These are phyloP conservation scores for Platismatia glauca DNA, from an alignment of 495 filamentous ascomycete genomes.

Conservation along the genomic window DNA sequence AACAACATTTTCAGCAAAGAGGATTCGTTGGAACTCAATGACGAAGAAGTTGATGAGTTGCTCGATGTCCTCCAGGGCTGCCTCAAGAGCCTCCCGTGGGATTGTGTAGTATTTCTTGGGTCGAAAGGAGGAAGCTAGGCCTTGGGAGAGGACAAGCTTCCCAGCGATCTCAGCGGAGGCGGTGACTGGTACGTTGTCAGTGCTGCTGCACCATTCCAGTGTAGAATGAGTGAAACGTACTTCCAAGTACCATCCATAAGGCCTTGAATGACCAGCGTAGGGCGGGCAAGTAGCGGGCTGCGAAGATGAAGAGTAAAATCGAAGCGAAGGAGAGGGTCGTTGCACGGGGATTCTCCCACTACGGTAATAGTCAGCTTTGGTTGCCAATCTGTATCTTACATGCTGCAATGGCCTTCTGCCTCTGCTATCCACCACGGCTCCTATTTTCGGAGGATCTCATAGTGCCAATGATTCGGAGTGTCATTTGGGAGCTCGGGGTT, in stretches of 20 bases:
- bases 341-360: constrained; percentile 69
- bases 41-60: constrained; percentile 96
- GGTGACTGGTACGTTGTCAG: constrained; percentile 50
- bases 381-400: neutral
- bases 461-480: neutral
- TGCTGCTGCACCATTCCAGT: constrained; percentile 15
- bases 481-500: neutral
- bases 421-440: neutral
- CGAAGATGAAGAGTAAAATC: constrained; percentile 72
- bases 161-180: constrained; percentile 70
- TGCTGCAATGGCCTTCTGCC: neutral
- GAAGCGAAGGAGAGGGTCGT: constrained; percentile 75
- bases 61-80: constrained; percentile 71
- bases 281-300: constrained; percentile 80
- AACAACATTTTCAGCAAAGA: constrained; percentile 88
- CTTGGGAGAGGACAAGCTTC: constrained; percentile 63
- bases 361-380: constrained; percentile 12
- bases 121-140: constrained; percentile 77
- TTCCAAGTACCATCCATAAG: constrained; percentile 58
- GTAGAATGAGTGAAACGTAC: constrained; percentile 34
- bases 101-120: constrained; percentile 90
- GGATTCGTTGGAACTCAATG: constrained; percentile 87
- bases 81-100: constrained; percentile 72
- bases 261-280: constrained; percentile 83
- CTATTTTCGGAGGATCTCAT: neutral